Conservation (phyloP, 1,284 basidiomycete species). For the Tilletiaria anomala region DNA sequence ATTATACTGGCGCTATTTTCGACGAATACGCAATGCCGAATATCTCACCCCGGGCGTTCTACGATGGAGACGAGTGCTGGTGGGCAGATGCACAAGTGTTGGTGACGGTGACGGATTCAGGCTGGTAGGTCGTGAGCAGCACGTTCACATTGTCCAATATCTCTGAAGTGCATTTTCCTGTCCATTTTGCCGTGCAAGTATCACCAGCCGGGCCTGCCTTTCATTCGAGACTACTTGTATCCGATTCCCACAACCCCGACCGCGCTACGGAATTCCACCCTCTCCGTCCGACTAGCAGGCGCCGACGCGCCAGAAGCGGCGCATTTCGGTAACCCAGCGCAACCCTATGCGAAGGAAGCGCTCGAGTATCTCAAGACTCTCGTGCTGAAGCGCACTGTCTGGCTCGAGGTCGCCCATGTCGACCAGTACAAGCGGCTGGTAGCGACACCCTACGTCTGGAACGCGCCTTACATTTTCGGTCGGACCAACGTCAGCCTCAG, state of each 20-base stretch:
- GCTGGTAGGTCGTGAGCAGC: no score
- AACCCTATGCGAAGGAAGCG: conserved; percentile 36
- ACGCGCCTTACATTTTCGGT: conserved; percentile 29
- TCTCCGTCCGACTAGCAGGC: conserved; percentile 32
- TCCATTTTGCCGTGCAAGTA: no score
- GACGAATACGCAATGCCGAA: conserved; percentile 26
- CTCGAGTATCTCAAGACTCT: conserved; percentile 18
- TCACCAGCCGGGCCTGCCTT: conserved; percentile 29
- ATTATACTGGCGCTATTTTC: conserved; percentile 36
- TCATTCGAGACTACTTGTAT: conserved; percentile 15
- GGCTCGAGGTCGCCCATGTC: conserved; percentile 20
- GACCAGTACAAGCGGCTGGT: conserved; percentile 36
- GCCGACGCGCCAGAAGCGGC: conserved; percentile 34
- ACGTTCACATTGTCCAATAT: not conserved
- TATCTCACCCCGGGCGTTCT: conserved; percentile 29
- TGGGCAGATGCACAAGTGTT: conserved; percentile 27
- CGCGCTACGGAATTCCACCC: conserved; percentile 12
- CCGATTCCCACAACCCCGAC: conserved; percentile 6
- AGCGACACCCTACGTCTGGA: conserved; percentile 33
- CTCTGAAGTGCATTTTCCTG: no score
- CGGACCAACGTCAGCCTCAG: conserved; percentile 30
- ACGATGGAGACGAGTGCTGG: conserved; percentile 26
- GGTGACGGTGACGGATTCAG: conserved; percentile 38
- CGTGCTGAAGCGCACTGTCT: conserved; percentile 10
- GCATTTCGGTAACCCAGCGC: conserved; percentile 35